Evolutionary conservation across 2,329 filamentous ascomycete genomes (phyloP).

Genomic region (Curvularia verruculosa): DNA sequence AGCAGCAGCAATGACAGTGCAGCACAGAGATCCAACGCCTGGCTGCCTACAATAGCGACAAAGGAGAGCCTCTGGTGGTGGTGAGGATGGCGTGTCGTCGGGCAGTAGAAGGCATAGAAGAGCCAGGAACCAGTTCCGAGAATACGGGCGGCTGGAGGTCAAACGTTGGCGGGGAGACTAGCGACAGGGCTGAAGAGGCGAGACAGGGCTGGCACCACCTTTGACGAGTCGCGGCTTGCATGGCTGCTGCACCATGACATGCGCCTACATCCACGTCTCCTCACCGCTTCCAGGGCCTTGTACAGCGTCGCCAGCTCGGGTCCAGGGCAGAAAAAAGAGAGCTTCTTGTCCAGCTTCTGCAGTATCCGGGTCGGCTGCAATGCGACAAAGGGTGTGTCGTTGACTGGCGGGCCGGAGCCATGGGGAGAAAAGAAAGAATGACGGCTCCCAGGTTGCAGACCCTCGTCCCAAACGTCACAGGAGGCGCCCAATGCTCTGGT

Average conservation of each 20-base stretch:
- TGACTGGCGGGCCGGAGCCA: constrained; percentile 15
- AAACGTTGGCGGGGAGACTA: constrained; percentile 36
- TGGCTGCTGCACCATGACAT: constrained; percentile 41
- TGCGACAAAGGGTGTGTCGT: not conserved
- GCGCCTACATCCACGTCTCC: constrained; percentile 29
- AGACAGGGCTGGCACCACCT: constrained; percentile 31
- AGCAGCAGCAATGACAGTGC: not conserved
- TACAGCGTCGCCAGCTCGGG: not conserved
- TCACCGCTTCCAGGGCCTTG: constrained; percentile 26
- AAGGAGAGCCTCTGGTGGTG: not conserved
- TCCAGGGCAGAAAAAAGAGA: not conserved
- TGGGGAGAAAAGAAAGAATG: constrained; percentile 9
- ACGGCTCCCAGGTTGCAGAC: constrained; percentile 15
- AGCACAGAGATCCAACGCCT: not conserved
- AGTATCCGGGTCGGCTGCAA: not conserved
- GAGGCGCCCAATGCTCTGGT: constrained; percentile 34
- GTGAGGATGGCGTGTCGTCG: no score
- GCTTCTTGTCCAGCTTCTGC: not conserved
- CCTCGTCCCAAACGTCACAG: constrained; percentile 35
- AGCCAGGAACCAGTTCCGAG: constrained; percentile 37
- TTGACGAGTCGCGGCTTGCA: constrained; percentile 23
- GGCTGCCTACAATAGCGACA: not conserved
- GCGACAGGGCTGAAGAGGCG: constrained; percentile 25
- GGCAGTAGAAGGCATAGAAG: constrained; percentile 21
- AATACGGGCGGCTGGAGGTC: constrained; percentile 25